Conservation (phyloP, 140 eudicot species). For the Bidens hawaiensis region DNA sequence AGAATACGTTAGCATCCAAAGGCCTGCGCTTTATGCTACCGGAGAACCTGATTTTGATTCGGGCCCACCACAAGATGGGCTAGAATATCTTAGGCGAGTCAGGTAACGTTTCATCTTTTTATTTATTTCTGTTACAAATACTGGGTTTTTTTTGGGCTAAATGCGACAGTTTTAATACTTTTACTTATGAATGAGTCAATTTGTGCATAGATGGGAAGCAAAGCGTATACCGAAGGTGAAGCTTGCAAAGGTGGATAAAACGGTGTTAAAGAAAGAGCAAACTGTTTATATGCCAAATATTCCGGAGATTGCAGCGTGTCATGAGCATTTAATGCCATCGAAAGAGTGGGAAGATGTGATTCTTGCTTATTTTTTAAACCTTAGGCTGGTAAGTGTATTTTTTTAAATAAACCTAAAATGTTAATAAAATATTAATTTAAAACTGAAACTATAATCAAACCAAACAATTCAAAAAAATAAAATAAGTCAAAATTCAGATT, state of each 20-base stretch:
- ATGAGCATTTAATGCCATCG: constrained; percentile 69
- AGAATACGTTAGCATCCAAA: too few species aligned
- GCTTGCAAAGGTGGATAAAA: too few species aligned
- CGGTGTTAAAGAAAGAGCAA: too few species aligned
- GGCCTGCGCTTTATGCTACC: constrained; percentile 65
- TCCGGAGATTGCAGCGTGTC: constrained; percentile 67
- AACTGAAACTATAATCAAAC: too few species aligned
- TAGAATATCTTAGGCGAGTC: constrained; percentile 94
- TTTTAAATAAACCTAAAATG: not conserved
- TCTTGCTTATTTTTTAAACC: constrained; percentile 72
- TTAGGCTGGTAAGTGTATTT: constrained; percentile 58
- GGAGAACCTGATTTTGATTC: constrained; percentile 96
- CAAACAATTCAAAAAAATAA: too few species aligned
- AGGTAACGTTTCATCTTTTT: constrained; percentile 40
- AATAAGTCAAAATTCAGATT: too few species aligned
- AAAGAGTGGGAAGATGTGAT: too few species aligned
- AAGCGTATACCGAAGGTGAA: constrained; percentile 68
- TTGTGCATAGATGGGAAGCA: too few species aligned
- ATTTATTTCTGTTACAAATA: not conserved
- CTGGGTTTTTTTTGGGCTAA: not conserved
- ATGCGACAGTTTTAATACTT: not conserved
- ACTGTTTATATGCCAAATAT: constrained; percentile 83
- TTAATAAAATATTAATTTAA: too few species aligned
- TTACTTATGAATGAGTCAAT: constrained; percentile 63
- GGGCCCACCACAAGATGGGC: too few species aligned